Conservation (phyloP, 108 stramenopile species). For the Nitzschia sp. region DNA sequence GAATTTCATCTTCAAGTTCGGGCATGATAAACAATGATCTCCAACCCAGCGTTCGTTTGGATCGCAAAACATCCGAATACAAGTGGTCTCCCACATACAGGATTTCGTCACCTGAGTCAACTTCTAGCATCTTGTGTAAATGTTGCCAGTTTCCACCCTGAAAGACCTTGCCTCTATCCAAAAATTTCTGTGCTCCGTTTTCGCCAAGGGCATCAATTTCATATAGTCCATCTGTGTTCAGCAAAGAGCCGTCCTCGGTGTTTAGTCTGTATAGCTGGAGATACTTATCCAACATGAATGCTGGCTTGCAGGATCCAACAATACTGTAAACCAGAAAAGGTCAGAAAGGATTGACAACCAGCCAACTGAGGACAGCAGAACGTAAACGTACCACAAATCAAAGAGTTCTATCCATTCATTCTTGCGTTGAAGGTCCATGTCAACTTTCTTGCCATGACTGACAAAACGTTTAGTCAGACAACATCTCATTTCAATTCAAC, state of each 20-base stretch:
- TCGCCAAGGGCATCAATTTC: constrained; percentile 80
- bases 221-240: constrained; percentile 88
- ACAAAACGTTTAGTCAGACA: not conserved
- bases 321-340: constrained; percentile 35
- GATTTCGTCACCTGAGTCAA: constrained; percentile 89
- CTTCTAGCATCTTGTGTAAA: constrained; percentile 83
- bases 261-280: constrained; percentile 87
- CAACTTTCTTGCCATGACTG: constrained; percentile 53
- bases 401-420: constrained; percentile 94
- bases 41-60: constrained; percentile 96
- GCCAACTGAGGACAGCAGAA: not conserved
- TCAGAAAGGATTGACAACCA: not conserved
- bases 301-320: constrained; percentile 89
- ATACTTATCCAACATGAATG: constrained; percentile 83
- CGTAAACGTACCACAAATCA: constrained; percentile 67
- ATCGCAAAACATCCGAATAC: constrained; percentile 89
- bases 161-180: constrained; percentile 84
- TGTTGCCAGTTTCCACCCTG: constrained; percentile 96
- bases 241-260: constrained; percentile 70
- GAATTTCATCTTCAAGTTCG: constrained; percentile 84
- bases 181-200: constrained; percentile 74
- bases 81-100: constrained; percentile 97
- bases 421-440: constrained; percentile 61
- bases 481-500: not conserved
- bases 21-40: constrained; percentile 89